Percentiles rank a stretch among this genome's conserved stretches.
Conservation (phyloP, 176 grass and related monocot genomes). For the Cymbopogon citratus region DNA sequence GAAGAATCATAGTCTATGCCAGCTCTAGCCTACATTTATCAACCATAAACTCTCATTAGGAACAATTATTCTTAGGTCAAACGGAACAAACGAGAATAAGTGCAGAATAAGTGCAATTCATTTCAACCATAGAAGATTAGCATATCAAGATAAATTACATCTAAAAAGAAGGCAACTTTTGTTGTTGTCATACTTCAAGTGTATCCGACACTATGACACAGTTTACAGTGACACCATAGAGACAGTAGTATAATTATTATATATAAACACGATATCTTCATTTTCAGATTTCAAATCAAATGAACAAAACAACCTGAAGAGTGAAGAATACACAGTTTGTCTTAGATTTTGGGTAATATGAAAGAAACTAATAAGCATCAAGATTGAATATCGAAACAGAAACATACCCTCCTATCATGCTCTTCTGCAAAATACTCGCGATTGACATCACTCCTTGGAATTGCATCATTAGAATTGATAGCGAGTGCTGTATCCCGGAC, state of each 20-base stretch:
- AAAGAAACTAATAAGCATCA: not conserved
- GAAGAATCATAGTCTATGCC: constrained; percentile 95
- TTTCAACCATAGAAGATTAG: not conserved
- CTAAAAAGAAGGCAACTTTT: not conserved
- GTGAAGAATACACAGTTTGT: not conserved
- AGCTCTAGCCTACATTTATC: constrained; percentile 64
- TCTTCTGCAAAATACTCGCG: constrained; percentile 96
- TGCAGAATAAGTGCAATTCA: not conserved
- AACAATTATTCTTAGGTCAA: constrained; percentile 5
- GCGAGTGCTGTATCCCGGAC: constrained; percentile 82
- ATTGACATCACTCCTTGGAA: constrained; percentile 95
- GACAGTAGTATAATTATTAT: no score
- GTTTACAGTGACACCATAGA: no score
- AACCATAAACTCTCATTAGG: not conserved
- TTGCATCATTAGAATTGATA: constrained; percentile 82
- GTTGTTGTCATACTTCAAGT: not conserved
- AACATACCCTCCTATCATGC: constrained; percentile 87
- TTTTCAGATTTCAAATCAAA: no score
- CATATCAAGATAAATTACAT: not conserved
- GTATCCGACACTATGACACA: not conserved
- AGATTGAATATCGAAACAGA: not conserved
- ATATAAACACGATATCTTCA: no score
- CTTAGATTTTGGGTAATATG: not conserved
- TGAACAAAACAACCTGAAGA: not conserved
- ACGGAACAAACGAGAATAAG: not conserved